A percentile compares a stretch with the other conserved stretches of the same genome.
Evolutionary conservation across 2,329 filamentous ascomycete species (phyloP).

Genomic region (Sarocladium brachiariae): DNA sequence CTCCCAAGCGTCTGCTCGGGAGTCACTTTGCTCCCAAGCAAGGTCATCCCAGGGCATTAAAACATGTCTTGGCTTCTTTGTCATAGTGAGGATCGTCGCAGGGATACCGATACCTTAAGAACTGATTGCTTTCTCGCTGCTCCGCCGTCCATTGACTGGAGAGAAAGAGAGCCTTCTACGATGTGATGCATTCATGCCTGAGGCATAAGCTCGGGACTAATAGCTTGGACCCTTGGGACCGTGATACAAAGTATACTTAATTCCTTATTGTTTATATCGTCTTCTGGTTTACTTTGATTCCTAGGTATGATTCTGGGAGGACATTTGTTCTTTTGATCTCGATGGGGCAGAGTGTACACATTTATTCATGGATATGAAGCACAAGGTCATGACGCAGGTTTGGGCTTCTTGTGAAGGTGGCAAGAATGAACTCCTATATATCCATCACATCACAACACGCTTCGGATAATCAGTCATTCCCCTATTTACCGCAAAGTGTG

Average conservation of each 20-base stretch:
- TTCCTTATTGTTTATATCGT: neutral
- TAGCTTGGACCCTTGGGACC: neutral
- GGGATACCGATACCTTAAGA: neutral
- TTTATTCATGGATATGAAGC: too few species aligned
- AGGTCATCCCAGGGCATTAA: constrained; percentile 20
- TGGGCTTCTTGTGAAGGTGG: too few species aligned
- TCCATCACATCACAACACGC: too few species aligned
- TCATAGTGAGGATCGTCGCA: constrained; percentile 15
- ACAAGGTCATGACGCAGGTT: too few species aligned
- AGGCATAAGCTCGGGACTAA: neutral
- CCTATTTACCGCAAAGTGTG: too few species aligned
- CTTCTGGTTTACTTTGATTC: too few species aligned
- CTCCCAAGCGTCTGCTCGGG: constrained; percentile 18
- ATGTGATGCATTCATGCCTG: neutral
- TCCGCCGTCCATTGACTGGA: neutral
- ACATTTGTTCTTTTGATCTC: too few species aligned
- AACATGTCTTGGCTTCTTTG: constrained; percentile 18
- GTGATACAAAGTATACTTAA: neutral
- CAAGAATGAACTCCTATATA: too few species aligned
- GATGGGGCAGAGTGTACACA: too few species aligned
- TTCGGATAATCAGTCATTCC: too few species aligned
- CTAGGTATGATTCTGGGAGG: too few species aligned
- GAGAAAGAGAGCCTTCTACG: neutral
- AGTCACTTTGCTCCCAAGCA: constrained; percentile 21
- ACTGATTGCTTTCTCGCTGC: neutral